Evolutionary conservation across 2,329 filamentous ascomycete species (phyloP), one percentile per base, ranked within the genome.

Genomic region (Davidsoniella australis): DNA sequence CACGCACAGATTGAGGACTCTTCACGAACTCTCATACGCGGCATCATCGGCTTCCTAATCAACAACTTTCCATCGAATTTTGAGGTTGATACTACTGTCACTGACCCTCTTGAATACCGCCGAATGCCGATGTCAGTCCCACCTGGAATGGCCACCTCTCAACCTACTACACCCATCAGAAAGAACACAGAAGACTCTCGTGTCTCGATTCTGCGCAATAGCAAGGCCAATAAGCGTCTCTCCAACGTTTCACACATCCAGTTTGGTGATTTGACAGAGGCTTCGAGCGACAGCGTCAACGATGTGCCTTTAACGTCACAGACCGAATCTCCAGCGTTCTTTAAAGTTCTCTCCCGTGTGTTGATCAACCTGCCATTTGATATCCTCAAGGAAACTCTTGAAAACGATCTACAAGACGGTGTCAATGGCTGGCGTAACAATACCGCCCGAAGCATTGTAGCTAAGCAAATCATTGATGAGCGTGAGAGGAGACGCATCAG

Each of bases 361-460:
- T 66, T 88, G 2, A 64, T 85, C 47, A 84, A 83, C 39, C 64
- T 87, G 5, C 83, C 83, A 0, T 83, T 82, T 55, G 66, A 72
- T 12, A 66, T 80, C 24, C 66, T 88, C 20, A 79, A 82, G 61
- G 69, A 71, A 52, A 63, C 85, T 1, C 67, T 87, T 33, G 79
- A 82, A 56, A 68, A 67, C 10, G 55, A 57, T 5, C 68, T 68
- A 23, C 68, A 78, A 7, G 73, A 72, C 40, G 66, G 66, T 41
- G 63, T 66, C 26, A 65, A 66, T n/a, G 71, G 66, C 18, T 75
- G 70, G 68, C 66, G 69, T 23, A 70, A 64, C 38, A 63, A 64
- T 1, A 64, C 69, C 50, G 61, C 68, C 23, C 66, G 72, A 17
- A 66, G 69, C 51, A 66, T 67, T 7, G 65, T 72, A 14, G 67